phyloP scores from a whole-genome alignment of 2,329 filamentous ascomycete genomes.

The Xylariaceae sp. region DNA sequence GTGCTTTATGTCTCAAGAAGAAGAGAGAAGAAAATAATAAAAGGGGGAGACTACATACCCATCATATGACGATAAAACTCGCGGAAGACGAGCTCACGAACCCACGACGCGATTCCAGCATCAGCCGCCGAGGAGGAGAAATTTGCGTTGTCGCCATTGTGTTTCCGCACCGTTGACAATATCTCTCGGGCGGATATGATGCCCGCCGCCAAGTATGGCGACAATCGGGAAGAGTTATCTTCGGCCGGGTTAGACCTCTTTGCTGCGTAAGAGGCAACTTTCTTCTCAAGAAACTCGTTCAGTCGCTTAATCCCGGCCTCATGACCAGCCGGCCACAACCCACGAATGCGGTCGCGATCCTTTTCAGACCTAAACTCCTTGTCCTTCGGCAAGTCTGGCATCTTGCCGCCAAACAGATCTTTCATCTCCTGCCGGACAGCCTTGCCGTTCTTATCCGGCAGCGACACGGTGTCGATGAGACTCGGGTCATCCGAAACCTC shows the following conservation, averaged over 20 bases:
- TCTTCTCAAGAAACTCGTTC: conserved; percentile 30
- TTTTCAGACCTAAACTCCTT: conserved; percentile 33
- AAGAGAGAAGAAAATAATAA: too few relatives aligned
- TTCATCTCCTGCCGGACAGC: conserved; percentile 28
- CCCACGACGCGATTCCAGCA: conserved; percentile 22
- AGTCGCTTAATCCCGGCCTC: conserved; percentile 31
- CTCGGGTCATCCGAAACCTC: conserved; percentile 43
- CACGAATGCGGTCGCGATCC: conserved; percentile 32
- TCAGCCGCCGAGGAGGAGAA: conserved; percentile 10
- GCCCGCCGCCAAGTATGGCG: conserved; percentile 34
- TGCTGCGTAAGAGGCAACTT: conserved; percentile 32
- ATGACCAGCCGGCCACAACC: conserved; percentile 37
- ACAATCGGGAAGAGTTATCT: conserved; percentile 34
- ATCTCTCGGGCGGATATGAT: conserved; percentile 25
- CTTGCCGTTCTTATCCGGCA: conserved; percentile 31
- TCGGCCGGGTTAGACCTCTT: conserved; percentile 33
- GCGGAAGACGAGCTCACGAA: conserved; percentile 27
- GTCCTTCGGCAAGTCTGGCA: conserved; percentile 29
- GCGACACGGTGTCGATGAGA: conserved; percentile 40
- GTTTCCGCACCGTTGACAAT: conserved; percentile 9
- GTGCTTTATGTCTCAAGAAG: too few relatives aligned
- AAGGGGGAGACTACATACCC: neutral
- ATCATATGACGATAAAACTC: conserved; percentile 29
- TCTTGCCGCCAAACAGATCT: conserved; percentile 28
- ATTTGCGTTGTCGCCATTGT: conserved; percentile 13